These are phyloP conservation scores for Anthracocystis setariae DNA, from an alignment of 1,284 basidiomycete genomes.

Conservation along the genomic window DNA sequence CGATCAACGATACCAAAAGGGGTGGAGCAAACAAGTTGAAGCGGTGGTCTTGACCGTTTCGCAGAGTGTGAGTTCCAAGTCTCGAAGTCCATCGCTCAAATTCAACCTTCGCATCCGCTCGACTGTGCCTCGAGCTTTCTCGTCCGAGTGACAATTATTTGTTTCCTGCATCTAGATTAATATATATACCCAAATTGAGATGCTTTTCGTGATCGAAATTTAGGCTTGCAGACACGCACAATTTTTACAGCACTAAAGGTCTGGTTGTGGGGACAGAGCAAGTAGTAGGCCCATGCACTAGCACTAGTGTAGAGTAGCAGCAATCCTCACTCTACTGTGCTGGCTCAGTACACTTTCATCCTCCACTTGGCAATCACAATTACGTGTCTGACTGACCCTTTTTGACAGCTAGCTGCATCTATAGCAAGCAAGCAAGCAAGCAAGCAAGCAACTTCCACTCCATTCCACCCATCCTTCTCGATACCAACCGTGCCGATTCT, in stretches of 20 bases:
- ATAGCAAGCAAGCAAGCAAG: neutral
- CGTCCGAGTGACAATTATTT: conserved; percentile 21
- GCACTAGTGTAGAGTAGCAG: too few species aligned
- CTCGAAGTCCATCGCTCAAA: conserved; percentile 7
- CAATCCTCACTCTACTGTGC: neutral
- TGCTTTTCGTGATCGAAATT: conserved; percentile 21
- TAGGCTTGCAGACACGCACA: neutral
- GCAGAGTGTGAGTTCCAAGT: neutral
- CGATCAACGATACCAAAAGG: conserved; percentile 3
- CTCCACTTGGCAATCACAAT: conserved; percentile 14
- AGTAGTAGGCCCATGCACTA: conserved; percentile 21
- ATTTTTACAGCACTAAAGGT: neutral
- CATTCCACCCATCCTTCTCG: too few species aligned
- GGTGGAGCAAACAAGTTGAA: conserved; percentile 5
- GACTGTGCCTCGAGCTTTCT: conserved; percentile 1
- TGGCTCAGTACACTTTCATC: conserved; percentile 3
- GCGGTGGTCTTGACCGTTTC: neutral
- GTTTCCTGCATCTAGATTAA: too few species aligned
- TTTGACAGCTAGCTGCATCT: too few species aligned
- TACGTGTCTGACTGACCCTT: conserved; percentile 2
- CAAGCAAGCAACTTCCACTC: too few species aligned
- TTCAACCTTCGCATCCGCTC: conserved; percentile 29
- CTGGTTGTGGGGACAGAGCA: neutral
- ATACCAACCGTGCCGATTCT: too few species aligned
- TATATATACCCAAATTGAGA: neutral